Percentiles rank a stretch among this genome's conserved stretches.
phyloP scores from a whole-genome alignment of 768 basidiomycete genomes.

The Rubroboletus satanas region DNA sequence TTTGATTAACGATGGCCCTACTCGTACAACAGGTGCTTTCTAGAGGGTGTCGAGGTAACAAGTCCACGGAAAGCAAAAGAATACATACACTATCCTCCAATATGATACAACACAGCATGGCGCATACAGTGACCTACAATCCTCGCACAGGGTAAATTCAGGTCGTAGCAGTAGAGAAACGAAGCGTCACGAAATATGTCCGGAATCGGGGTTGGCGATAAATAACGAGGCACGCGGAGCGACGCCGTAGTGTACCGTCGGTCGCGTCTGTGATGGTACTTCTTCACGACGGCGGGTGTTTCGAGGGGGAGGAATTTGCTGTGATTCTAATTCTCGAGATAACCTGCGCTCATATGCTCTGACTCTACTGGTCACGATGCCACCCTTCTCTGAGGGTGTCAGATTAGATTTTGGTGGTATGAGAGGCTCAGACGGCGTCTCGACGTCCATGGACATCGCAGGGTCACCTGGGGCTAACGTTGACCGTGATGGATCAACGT shows the following conservation, averaged over 20 bases:
- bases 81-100: constrained; percentile 6
- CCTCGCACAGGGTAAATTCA: constrained; percentile 1
- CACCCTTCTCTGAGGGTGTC: background rate
- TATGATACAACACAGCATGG: constrained; percentile 5
- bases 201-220: constrained; percentile 60
- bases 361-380: constrained; percentile 48
- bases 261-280: constrained; percentile 36
- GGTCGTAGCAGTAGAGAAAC: background rate
- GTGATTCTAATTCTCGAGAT: constrained; percentile 51
- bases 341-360: constrained; percentile 55
- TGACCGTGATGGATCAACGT: constrained; percentile 19
- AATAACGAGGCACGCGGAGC: constrained; percentile 61
- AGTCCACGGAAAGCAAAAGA: background rate
- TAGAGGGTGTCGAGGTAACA: constrained; percentile 8
- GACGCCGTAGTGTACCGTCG: constrained; percentile 58
- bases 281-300: constrained; percentile 45
- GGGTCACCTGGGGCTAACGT: constrained; percentile 5
- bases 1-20: background rate
- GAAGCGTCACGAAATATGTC: constrained; percentile 12
- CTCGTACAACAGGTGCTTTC: background rate
- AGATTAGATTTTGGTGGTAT: background rate
- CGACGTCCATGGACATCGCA: background rate
- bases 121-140: constrained; percentile 1
- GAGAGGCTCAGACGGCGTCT: constrained; percentile 2
- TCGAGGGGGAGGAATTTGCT: constrained; percentile 27